Percentiles rank a stretch among this genome's conserved stretches.
Evolutionary conservation across 192 early-diverging fungal species (phyloP).

Genomic region (Rhizophagus prolifer): DNA sequence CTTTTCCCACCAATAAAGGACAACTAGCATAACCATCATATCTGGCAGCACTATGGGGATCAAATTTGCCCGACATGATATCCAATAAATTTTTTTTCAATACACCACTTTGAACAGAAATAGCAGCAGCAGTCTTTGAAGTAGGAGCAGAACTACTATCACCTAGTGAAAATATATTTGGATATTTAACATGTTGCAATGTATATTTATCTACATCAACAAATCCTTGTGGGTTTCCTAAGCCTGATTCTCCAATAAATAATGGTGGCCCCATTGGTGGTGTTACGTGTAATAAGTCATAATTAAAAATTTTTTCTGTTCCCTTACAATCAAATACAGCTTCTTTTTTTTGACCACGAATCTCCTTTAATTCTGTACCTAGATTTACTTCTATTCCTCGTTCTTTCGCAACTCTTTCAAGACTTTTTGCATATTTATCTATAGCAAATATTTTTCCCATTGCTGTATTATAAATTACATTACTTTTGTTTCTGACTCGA

Average conservation of each 20-base stretch:
- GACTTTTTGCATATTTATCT: conserved; percentile 77
- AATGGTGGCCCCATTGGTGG: conserved; percentile 80
- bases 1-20: conserved; percentile 75
- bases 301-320: conserved; percentile 56
- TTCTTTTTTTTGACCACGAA: conserved; percentile 60
- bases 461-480: conserved; percentile 76
- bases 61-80: conserved; percentile 52
- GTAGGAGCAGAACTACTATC: conserved; percentile 85
- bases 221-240: conserved; percentile 79
- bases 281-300: conserved; percentile 84
- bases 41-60: conserved; percentile 43
- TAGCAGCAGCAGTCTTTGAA: conserved; percentile 90
- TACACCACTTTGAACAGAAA: conserved; percentile 74
- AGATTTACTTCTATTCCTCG: conserved; percentile 72
- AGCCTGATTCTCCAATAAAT: conserved; percentile 68
- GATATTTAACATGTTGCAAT: conserved; percentile 73
- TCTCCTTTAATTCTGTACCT: conserved; percentile 67
- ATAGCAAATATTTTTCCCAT: conserved; percentile 84
- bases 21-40: conserved; percentile 87
- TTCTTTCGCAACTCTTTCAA: conserved; percentile 64
- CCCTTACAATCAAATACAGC: conserved; percentile 62
- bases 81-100: conserved; percentile 73
- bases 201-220: conserved; percentile 81
- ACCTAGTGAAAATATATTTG: conserved; percentile 79
- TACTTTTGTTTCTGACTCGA: conserved; percentile 63